Percentiles rank a stretch among this genome's conserved stretches.
Conservation (phyloP, 2,329 filamentous ascomycete genomes). For the Penicillium sp. region DNA sequence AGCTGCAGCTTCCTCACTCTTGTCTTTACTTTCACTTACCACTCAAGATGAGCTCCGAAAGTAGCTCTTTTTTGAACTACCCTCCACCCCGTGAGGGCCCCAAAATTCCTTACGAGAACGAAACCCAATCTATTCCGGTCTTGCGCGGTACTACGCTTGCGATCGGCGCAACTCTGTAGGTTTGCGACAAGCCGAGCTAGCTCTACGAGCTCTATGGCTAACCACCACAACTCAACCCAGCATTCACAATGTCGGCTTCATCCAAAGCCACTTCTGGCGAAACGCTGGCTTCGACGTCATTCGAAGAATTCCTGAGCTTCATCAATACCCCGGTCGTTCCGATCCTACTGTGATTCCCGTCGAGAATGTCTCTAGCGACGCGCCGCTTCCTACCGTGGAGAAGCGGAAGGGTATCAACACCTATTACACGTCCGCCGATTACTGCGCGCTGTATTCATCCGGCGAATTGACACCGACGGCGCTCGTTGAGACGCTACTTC, state of each 20-base stretch:
- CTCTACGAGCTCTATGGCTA: background rate
- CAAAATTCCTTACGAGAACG: conserved; percentile 45
- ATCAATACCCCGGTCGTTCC: conserved; percentile 53
- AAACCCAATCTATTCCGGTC: conserved; percentile 64
- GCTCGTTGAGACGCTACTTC: conserved; percentile 69
- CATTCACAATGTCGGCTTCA: conserved; percentile 57
- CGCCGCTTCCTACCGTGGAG: conserved; percentile 30
- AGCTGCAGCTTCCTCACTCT: conserved; percentile 6
- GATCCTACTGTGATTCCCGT: conserved; percentile 58
- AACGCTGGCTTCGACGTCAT: conserved; percentile 67
- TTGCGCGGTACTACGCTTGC: conserved; percentile 65
- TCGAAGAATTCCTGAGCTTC: conserved; percentile 54
- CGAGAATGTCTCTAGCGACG: conserved; percentile 13
- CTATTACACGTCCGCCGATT: conserved; percentile 72
- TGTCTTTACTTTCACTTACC: background rate
- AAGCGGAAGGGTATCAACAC: conserved; percentile 38
- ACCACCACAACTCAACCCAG: conserved; percentile 31
- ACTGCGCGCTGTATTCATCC: conserved; percentile 69
- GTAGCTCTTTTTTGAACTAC: conserved; percentile 33
- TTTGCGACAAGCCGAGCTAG: conserved; percentile 8
- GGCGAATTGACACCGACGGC: conserved; percentile 69
- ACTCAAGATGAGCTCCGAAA: conserved; percentile 22
- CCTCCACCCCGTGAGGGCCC: conserved; percentile 42
- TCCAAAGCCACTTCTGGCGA: conserved; percentile 67
- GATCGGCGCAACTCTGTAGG: conserved; percentile 61